Conservation (phyloP, 1,284 basidiomycete species). For the Cryptococcus sp. region DNA sequence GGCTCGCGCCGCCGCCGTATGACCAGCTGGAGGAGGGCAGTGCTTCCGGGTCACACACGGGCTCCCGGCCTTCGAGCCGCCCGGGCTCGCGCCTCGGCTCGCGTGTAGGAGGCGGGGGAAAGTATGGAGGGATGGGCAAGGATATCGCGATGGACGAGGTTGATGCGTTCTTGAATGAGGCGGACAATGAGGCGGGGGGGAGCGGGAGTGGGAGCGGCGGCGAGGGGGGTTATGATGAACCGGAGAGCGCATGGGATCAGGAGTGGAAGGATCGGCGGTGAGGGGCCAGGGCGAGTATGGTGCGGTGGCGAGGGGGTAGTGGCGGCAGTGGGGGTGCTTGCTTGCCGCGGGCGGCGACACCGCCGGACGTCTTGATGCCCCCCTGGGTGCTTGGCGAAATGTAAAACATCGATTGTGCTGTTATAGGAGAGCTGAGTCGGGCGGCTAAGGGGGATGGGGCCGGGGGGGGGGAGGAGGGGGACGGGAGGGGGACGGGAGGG, state of each 20-base stretch:
- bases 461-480: too few species aligned
- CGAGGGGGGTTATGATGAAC: background rate
- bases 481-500: too few species aligned
- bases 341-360: too few species aligned
- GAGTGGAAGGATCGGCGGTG: too few species aligned
- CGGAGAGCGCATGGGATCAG: background rate
- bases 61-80: background rate
- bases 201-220: background rate
- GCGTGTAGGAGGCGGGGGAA: background rate
- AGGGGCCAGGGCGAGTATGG: too few species aligned
- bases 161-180: constrained; percentile 31
- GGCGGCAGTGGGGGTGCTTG: too few species aligned
- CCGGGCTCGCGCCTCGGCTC: background rate
- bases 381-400: too few species aligned
- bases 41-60: background rate
- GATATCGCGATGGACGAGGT: constrained; percentile 31
- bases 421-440: too few species aligned
- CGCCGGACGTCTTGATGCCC: too few species aligned
- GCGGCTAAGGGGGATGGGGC: too few species aligned
- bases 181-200: constrained; percentile 7
- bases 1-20: constrained; percentile 27
- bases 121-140: constrained; percentile 5
- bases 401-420: too few species aligned
- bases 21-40: constrained; percentile 5
- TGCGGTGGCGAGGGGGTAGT: too few species aligned